Conservation (phyloP, 179 eudicot genomes). For the Gypsophila paniculata region DNA sequence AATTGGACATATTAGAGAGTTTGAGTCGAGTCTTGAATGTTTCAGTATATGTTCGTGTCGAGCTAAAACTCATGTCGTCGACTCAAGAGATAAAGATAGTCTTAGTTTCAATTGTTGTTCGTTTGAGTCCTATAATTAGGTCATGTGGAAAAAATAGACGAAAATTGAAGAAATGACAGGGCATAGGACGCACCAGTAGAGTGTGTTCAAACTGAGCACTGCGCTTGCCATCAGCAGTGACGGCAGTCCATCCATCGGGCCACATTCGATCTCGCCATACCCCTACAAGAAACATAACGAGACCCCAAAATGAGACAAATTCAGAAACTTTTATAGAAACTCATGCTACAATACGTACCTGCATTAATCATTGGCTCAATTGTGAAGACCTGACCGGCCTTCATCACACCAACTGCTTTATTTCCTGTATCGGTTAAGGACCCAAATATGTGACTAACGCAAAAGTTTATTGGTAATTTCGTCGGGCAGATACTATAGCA, state of each 20-base stretch:
- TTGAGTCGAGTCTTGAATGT: no score
- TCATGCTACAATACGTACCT: constrained; percentile 38
- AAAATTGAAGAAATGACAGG: neutral
- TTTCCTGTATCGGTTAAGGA: constrained; percentile 73
- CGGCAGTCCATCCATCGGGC: constrained; percentile 99
- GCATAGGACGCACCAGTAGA: constrained; percentile 51
- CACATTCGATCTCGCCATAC: constrained; percentile 98
- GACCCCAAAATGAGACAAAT: neutral
- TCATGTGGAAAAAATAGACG: no score
- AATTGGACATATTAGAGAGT: no score
- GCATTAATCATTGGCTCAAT: constrained; percentile 98
- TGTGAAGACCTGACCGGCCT: constrained; percentile 88
- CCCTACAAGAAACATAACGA: constrained; percentile 38
- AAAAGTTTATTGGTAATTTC: neutral
- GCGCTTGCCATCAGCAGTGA: constrained; percentile 94
- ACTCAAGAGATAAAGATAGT: no score
- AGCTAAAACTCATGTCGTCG: no score
- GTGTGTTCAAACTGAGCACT: constrained; percentile 99
- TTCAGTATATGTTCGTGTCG: no score
- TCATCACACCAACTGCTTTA: constrained; percentile 99
- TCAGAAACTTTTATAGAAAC: neutral
- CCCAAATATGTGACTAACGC: constrained; percentile 26
- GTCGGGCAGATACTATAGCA: neutral
- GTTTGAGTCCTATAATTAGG: no score
- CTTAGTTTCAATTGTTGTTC: no score